Percentiles rank a stretch among this genome's conserved stretches.
phyloP scores from a whole-genome alignment of 805 yeast species.

The Candida broadrunensis region DNA sequence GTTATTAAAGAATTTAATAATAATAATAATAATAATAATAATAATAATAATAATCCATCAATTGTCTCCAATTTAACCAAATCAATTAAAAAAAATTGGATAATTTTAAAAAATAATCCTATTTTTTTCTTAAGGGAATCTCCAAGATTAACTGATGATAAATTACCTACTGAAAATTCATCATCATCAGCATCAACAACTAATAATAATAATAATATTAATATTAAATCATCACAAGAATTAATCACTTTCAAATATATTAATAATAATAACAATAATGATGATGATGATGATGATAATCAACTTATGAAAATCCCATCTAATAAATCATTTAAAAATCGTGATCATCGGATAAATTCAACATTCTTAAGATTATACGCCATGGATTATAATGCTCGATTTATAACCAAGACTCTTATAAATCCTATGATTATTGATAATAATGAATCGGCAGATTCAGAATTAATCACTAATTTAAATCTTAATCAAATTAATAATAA shows the following conservation, averaged over 20 bases:
- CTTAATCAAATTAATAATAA: slow-evolving; percentile 2
- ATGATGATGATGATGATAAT: background rate
- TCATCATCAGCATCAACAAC: background rate
- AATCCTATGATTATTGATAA: slow-evolving; percentile 6
- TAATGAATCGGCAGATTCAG: slow-evolving; percentile 8
- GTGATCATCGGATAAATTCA: slow-evolving; percentile 53
- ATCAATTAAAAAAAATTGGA: slow-evolving; percentile 10
- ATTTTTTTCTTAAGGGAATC: slow-evolving; percentile 7
- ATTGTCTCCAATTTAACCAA: slow-evolving; percentile 11
- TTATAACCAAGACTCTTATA: slow-evolving; percentile 14
- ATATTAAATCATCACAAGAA: slow-evolving; percentile 6
- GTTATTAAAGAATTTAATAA: background rate
- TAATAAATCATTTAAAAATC: slow-evolving; percentile 14
- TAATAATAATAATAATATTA: too few relatives aligned
- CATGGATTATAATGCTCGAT: slow-evolving; percentile 43
- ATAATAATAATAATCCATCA: background rate
- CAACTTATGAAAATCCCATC: background rate
- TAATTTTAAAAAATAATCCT: slow-evolving; percentile 3
- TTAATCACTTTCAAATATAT: slow-evolving; percentile 10
- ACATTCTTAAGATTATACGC: slow-evolving; percentile 49
- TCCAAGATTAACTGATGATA: slow-evolving; percentile 15
- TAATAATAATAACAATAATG: slow-evolving; percentile 3
- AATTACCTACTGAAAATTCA: slow-evolving; percentile 7
- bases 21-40: background rate
- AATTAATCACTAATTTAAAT: slow-evolving; percentile 2